Base-by-base conservation (phyloP, 2,329 filamentous ascomycete species). In the Amauroascus verrucosus region DNA sequence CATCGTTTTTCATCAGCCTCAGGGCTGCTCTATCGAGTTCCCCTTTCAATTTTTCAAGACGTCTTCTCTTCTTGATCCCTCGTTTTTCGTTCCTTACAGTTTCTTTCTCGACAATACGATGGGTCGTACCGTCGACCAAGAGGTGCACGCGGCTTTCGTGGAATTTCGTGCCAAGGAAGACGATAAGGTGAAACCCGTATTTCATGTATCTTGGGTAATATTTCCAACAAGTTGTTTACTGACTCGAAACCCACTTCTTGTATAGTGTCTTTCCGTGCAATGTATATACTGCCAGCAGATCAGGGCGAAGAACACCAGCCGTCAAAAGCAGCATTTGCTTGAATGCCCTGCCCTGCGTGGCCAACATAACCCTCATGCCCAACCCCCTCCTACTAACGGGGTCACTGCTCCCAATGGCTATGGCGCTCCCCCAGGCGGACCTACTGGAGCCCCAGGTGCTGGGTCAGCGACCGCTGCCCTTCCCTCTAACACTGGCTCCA, bases 241-340 rank as follows among this genome's bases (percentile, higher is more conserved):
- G 46, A 48, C 46, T 40, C 46, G 20, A 48, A 53, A 48, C 43
- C 40, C 57, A 59, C 59, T 57, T 18, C 57, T 53, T 58, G 48
- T 48, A 43, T 61, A 76, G 70, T 76, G 74, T 64, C 72, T 76
- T 56, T 76, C 73, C 43, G 74, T 75, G 20, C 74, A 76, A 66
- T 76, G 74, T 64, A 75, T 76, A 65, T 76, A 76, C 61, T 76
- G 74, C 57, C 73, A 76, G 61, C 73, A 75, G 63, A 75, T 75
- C 54, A 71, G 74, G 57, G 74, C 74, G 62, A 76, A 76, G 67
- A 76, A 76, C 60, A 76, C 74, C 53, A 75, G 72, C 56, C 72
- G 74, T 57, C 74, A 76, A 65, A 76, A 76, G 62, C 71, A 75
- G 60, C 74, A 76, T 61, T 64, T 76, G 16, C 72, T 75, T 54